Evolutionary conservation across 176 grass and related monocot genomes (phyloP), one percentile per base, ranked within the genome.

Genomic region (Rhynchospora tenuis): DNA sequence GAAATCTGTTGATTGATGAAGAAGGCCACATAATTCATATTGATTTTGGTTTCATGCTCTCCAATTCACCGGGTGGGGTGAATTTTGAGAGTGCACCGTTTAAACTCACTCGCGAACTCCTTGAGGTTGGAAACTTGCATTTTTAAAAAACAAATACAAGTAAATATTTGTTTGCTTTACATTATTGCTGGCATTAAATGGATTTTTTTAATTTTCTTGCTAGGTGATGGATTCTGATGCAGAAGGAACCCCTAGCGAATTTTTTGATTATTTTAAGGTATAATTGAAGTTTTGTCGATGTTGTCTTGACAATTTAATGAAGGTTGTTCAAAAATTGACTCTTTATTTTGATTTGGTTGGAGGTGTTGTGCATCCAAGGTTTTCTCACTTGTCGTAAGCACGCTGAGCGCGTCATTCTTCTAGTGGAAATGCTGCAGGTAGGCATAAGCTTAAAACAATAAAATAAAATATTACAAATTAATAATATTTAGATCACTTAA

Each of bases 201-300:
- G 83, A 77, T 85, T 76, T 38, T 83, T 82, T 9, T 87, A 55
- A 83, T 26, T 85, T 88, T 83, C 28, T 81, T 88, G 54, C 46
- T 81, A 99, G 97, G 97, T 99, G 70, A 96, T 99, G 97, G 97
- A 99, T 90, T 99, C 97, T 85, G 97, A 99, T 89, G 93, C 97
- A 23, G 97, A 99, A 88, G 97, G 93, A 87, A 96, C 86, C 68
- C 97, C 97, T 51, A 99, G 97, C 2, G 91, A 99, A 77, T 99
- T 95, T 66, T 99, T 99, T 88, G 93, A 99, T 71, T 99, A 96
- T 84, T 99, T 95, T 86, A 99, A 99, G 97, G 96, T 99, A 86
- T 89, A 19, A 29, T 68, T 31, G 51, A 58, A 59, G 15, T n/a
- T 82, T 51, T 64, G 77, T 13, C 24, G 26, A 86, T 59, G 69